Percentiles rank a stretch among this genome's conserved stretches.
These are phyloP conservation scores for Nidula niveotomentosa DNA, from an alignment of 1,284 basidiomycete genomes.

Conservation along the genomic window DNA sequence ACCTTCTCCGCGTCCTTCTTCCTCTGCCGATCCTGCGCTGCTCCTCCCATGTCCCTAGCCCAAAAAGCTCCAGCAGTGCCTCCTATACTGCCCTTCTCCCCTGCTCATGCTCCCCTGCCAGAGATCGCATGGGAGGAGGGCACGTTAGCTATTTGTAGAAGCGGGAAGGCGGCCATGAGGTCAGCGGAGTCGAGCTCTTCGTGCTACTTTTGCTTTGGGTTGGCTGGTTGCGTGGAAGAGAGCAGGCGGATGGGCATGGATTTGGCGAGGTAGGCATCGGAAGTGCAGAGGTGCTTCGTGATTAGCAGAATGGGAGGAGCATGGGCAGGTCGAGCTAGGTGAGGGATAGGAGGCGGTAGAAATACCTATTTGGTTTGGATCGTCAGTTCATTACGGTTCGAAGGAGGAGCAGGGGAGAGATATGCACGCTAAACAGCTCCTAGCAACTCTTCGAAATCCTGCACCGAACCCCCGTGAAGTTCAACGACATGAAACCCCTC, in stretches of 20 bases:
- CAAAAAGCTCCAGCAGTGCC: slow-evolving; percentile 28
- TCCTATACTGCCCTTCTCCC: slow-evolving; percentile 41
- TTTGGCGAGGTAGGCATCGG: slow-evolving; percentile 28
- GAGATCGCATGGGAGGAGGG: slow-evolving; percentile 37
- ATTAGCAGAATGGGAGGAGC: slow-evolving; percentile 32
- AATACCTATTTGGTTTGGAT: slow-evolving; percentile 23
- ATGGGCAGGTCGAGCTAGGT: slow-evolving; percentile 26
- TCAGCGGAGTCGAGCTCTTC: slow-evolving; percentile 34
- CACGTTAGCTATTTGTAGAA: slow-evolving; percentile 34
- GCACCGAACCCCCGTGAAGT: slow-evolving; percentile 27
- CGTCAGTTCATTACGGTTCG: not conserved
- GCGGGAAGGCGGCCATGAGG: slow-evolving; percentile 34
- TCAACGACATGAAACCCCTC: slow-evolving; percentile 39
- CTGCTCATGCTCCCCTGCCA: slow-evolving; percentile 30
- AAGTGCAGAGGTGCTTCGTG: slow-evolving; percentile 39
- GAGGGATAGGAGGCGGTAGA: slow-evolving; percentile 24
- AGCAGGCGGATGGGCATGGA: slow-evolving; percentile 9
- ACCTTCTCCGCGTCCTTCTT: too few species aligned
- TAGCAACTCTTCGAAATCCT: slow-evolving; percentile 38
- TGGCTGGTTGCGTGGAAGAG: not conserved
- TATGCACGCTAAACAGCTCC: slow-evolving; percentile 38
- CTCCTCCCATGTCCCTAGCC: not conserved
- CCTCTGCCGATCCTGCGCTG: too few species aligned
- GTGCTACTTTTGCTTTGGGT: not conserved
- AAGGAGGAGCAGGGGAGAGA: not conserved